Percentiles rank a stretch among this genome's conserved stretches.
Conservation (phyloP, 306 rosid species). For the Ceratonia siliqua region DNA sequence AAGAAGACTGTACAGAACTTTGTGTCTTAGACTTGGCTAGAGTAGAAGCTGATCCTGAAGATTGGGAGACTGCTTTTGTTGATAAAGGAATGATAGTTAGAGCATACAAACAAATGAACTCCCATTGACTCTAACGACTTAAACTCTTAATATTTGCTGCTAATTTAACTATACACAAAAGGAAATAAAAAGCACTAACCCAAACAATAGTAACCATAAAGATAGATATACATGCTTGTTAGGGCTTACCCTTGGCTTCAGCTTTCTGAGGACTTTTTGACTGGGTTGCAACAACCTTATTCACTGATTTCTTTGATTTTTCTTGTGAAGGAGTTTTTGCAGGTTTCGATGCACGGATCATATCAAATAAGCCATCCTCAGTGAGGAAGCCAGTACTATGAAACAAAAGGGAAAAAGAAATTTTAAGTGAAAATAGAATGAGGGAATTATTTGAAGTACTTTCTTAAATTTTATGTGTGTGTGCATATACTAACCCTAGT, state of each 20-base stretch:
- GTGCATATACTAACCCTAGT: conserved; percentile 69
- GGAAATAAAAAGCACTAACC: conserved; percentile 4
- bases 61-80: conserved; percentile 45
- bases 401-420: conserved; percentile 24
- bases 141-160: conserved; percentile 21
- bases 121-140: conserved; percentile 25
- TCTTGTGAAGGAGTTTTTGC: conserved; percentile 51
- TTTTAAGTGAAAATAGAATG: conserved; percentile 1
- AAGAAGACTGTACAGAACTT: conserved; percentile 38
- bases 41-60: conserved; percentile 47
- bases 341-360: conserved; percentile 61
- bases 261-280: conserved; percentile 52
- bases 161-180: conserved; percentile 22
- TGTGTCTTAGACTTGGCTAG: conserved; percentile 46
- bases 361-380: conserved; percentile 91
- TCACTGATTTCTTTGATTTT: conserved; percentile 49
- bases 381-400: conserved; percentile 77
- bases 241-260: conserved; percentile 65
- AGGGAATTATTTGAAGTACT: conserved; percentile 4
- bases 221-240: neutral
- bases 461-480: conserved; percentile 10
- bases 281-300: conserved; percentile 44
- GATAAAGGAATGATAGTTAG: conserved; percentile 36
- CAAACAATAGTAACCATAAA: neutral
- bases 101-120: conserved; percentile 17